Evolutionary conservation across 352 stramenopile genomes (phyloP).

Genomic region (Phytophthora idaei): DNA sequence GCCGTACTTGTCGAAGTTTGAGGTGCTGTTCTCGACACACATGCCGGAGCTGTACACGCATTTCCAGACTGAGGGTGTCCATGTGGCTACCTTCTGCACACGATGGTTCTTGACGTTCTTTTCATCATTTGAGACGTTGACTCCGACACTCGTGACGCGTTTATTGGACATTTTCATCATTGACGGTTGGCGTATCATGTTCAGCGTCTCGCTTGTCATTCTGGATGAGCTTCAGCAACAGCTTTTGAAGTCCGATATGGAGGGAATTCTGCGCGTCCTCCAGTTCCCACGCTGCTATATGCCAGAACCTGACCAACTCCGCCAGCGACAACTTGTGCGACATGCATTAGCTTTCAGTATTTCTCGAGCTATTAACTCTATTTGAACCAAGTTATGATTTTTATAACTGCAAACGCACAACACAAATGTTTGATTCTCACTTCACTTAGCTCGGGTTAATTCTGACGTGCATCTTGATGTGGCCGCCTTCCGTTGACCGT

Average conservation of each 20-base stretch:
- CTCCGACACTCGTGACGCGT: constrained; percentile 64
- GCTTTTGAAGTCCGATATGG: constrained; percentile 63
- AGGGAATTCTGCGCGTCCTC: constrained; percentile 70
- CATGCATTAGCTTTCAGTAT: constrained; percentile 72
- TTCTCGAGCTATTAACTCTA: constrained; percentile 56
- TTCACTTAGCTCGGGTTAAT: constrained; percentile 46
- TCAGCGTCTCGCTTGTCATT: constrained; percentile 80
- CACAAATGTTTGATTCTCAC: neutral
- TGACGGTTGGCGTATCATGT: constrained; percentile 81
- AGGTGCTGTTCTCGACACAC: constrained; percentile 64
- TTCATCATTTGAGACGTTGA: constrained; percentile 80
- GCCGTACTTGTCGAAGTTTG: constrained; percentile 68
- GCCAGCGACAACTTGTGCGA: constrained; percentile 55
- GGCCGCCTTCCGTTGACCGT: constrained; percentile 27
- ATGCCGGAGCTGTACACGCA: constrained; percentile 71
- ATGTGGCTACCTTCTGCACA: constrained; percentile 73
- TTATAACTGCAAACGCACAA: no score
- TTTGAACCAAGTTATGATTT: constrained; percentile 17
- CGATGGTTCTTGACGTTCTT: constrained; percentile 90
- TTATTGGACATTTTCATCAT: constrained; percentile 84
- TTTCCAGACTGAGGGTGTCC: constrained; percentile 62
- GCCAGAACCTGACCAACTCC: constrained; percentile 43
- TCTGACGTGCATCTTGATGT: constrained; percentile 39
- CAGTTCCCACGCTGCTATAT: constrained; percentile 67
- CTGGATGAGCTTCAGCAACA: constrained; percentile 69